Base-by-base conservation (phyloP, 148 eudicot genomes). In the Chenopodium quinoa region DNA sequence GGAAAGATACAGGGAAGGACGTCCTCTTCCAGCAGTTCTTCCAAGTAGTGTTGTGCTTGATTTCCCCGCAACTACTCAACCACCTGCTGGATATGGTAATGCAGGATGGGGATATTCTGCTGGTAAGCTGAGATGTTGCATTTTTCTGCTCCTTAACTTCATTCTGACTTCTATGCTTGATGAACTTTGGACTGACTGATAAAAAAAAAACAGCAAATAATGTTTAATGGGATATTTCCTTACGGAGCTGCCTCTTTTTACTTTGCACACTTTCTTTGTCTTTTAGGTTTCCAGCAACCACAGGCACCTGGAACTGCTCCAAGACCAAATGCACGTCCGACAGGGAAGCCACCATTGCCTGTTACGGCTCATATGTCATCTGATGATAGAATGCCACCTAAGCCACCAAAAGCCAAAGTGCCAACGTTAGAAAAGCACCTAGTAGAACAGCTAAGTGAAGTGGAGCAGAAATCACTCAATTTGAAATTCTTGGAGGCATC, bases 1-100 rank as follows among this genome's bases (percentile, higher is more conserved):
- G 95, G 99, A 97, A 78, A 89, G 98, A 70, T 84, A 81, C 80
- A 89, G 99, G 89, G 98, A 97, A 90, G 99, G 99, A 40, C 94
- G 93, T 75, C 93, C 97, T 86, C 97, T 94, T 80, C 98, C 99
- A 67, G 40, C 89, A 44, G 86, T 79, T 69, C 90, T 97, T 79
- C 99, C 99, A 48, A 86, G 80, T 82, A 81, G 64, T 76, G 76
- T 90, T 77, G 74, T 92, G 74, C 81, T 83, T 81, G 97, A 94
- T 56, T 85, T 90, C 82, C 88, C 94, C 80, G 85, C 87, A 56
- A 81, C 89, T 56, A 84, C 87, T 75, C 97, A 86, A 87, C 86
- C 89, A 80, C 76, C 87, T 75, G 85, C 83, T 67, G 88, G 88
- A 81, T 82, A 86, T 88, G 94, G 88, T 68, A 86, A 89, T 84